Evolutionary conservation across 2,329 filamentous ascomycete species (phyloP).

Genomic region (Nectriaceae sp.): DNA sequence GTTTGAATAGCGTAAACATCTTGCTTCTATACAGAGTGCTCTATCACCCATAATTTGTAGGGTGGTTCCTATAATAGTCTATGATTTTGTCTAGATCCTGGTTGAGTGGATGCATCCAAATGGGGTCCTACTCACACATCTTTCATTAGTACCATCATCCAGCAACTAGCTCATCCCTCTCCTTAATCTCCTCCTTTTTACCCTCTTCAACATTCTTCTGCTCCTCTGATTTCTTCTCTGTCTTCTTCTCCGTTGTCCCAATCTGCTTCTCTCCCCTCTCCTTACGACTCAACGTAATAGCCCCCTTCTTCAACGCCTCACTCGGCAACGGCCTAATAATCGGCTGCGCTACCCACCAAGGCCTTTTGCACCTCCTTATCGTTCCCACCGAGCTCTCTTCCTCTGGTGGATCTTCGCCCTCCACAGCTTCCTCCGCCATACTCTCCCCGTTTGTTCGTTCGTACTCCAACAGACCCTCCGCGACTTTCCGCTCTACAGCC

Average conservation of each 20-base stretch:
- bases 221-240: too few species aligned
- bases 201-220: slow-evolving; percentile 20
- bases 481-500: slow-evolving; percentile 75
- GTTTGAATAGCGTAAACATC: too few species aligned
- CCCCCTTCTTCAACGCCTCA: slow-evolving; percentile 82
- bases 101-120: too few species aligned
- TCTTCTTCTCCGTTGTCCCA: slow-evolving; percentile 3
- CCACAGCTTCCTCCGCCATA: slow-evolving; percentile 40
- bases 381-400: slow-evolving; percentile 65
- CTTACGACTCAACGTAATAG: slow-evolving; percentile 74
- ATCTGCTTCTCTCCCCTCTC: slow-evolving; percentile 40
- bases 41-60: too few species aligned
- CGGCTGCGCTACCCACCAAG: slow-evolving; percentile 90
- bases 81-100: too few species aligned
- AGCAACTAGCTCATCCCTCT: slow-evolving; percentile 27
- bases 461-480: slow-evolving; percentile 71
- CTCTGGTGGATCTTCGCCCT: slow-evolving; percentile 41
- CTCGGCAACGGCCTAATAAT: slow-evolving; percentile 84
- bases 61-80: too few species aligned
- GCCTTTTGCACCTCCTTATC: slow-evolving; percentile 73
- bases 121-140: too few species aligned
- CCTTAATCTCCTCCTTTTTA: slow-evolving; percentile 25
- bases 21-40: too few species aligned
- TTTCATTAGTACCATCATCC: too few species aligned
- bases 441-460: slow-evolving; percentile 53